phyloP scores from a whole-genome alignment of 2,329 filamentous ascomycete genomes.

The Thelonectria discophora region DNA sequence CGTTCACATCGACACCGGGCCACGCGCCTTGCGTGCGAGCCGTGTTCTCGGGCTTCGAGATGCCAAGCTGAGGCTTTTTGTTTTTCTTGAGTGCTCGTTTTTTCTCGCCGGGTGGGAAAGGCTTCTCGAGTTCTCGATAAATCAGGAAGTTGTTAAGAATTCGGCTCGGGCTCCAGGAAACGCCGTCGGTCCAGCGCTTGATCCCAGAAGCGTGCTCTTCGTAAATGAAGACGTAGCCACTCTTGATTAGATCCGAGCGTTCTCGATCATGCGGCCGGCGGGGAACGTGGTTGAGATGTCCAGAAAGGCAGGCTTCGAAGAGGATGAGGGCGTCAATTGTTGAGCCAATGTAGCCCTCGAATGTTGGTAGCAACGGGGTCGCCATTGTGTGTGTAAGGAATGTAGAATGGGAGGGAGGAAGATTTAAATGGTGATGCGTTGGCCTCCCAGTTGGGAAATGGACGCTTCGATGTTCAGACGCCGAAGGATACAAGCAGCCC shows the following conservation, averaged over 20 bases:
- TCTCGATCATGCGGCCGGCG: slow-evolving; percentile 89
- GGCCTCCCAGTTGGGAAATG: background rate
- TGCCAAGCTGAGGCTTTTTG: slow-evolving; percentile 51
- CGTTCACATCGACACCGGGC: slow-evolving; percentile 24
- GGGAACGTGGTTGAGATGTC: slow-evolving; percentile 76
- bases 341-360: slow-evolving; percentile 71
- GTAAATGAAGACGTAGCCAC: slow-evolving; percentile 90
- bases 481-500: background rate
- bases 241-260: slow-evolving; percentile 77
- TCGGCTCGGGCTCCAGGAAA: slow-evolving; percentile 88
- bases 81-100: slow-evolving; percentile 81
- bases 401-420: background rate
- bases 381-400: background rate
- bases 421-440: slow-evolving; percentile 15
- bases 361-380: slow-evolving; percentile 54
- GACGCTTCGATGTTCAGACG: background rate
- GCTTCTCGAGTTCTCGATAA: slow-evolving; percentile 82
- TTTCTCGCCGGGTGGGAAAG: slow-evolving; percentile 84
- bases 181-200: slow-evolving; percentile 93
- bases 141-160: slow-evolving; percentile 87
- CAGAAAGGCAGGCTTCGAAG: slow-evolving; percentile 80
- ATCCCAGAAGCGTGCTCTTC: slow-evolving; percentile 91
- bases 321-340: slow-evolving; percentile 81
- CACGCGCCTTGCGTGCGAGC: slow-evolving; percentile 30
- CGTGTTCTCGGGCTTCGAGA: slow-evolving; percentile 47